Evolutionary conservation across 169 alveolate genomes (phyloP).

Genomic region (Ophryocystis elektroscirrha): DNA sequence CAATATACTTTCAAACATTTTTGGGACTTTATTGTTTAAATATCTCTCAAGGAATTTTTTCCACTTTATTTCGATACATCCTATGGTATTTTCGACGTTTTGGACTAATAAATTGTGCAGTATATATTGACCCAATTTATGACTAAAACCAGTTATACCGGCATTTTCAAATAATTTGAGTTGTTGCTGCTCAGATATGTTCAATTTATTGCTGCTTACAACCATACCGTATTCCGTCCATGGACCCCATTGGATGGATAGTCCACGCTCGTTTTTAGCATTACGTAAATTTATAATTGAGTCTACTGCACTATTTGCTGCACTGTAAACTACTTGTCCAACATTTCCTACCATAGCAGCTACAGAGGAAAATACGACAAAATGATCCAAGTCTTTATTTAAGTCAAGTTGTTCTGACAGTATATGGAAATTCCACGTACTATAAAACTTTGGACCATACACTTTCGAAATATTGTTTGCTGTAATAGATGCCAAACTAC

Average conservation of each 20-base stretch:
- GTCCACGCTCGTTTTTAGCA: background rate
- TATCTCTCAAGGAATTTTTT: background rate
- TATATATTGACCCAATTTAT: constrained; percentile 29
- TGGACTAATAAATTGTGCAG: no score
- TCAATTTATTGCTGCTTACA: constrained; percentile 1
- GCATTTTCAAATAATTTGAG: constrained; percentile 22
- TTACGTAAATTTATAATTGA: constrained; percentile 3
- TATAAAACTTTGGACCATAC: constrained; percentile 29
- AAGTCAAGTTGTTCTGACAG: constrained; percentile 14
- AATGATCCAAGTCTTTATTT: background rate
- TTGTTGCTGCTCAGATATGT: constrained; percentile 1
- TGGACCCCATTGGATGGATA: constrained; percentile 1
- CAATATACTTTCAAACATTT: background rate
- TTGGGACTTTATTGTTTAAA: constrained; percentile 3
- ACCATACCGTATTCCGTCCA: constrained; percentile 7
- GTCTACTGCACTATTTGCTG: constrained; percentile 10
- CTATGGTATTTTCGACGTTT: no score
- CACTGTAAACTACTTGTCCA: constrained; percentile 2
- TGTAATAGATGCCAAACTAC: constrained; percentile 10
- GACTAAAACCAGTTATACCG: constrained; percentile 30
- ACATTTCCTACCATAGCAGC: background rate
- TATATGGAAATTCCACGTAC: constrained; percentile 40
- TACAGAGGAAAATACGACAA: constrained; percentile 2
- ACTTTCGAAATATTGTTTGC: constrained; percentile 18
- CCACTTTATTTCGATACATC: background rate